Conservation (phyloP, 192 early-diverging fungal genomes). For the Funneliformis geosporum region DNA sequence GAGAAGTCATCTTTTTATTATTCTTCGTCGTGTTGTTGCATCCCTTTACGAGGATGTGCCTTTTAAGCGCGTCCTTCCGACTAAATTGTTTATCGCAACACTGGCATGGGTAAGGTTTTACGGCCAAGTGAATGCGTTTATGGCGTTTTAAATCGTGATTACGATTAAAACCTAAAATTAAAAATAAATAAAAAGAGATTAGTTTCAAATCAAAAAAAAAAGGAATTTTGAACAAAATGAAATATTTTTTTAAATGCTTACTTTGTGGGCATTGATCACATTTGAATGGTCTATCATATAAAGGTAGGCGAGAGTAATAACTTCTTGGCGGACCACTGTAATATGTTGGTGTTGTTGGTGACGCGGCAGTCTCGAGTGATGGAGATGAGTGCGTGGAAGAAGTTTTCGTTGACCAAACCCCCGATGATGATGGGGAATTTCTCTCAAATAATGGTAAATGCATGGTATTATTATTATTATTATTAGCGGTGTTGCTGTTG, state of each 20-base stretch:
- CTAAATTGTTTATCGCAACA: slow-evolving; percentile 72
- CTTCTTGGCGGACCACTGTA: slow-evolving; percentile 30
- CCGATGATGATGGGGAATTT: background rate
- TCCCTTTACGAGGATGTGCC: slow-evolving; percentile 67
- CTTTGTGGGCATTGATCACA: slow-evolving; percentile 34
- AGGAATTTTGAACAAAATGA: slow-evolving; percentile 6
- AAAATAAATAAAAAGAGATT: slow-evolving; percentile 48
- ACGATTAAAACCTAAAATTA: slow-evolving; percentile 52
- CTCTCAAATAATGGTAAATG: background rate
- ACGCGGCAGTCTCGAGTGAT: background rate
- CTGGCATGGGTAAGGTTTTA: slow-evolving; percentile 68
- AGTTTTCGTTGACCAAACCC: background rate
- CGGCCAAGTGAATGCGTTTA: slow-evolving; percentile 67
- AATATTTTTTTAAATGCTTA: background rate
- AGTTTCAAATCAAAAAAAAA: slow-evolving; percentile 28
- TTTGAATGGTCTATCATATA: slow-evolving; percentile 31
- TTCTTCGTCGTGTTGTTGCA: slow-evolving; percentile 33
- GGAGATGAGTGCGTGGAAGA: background rate
- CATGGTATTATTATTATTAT: slow-evolving; percentile 6
- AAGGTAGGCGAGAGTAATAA: slow-evolving; percentile 26
- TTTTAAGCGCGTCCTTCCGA: slow-evolving; percentile 70
- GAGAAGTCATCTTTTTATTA: background rate
- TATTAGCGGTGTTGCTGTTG: background rate
- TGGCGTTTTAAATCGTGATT: slow-evolving; percentile 75
- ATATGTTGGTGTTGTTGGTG: slow-evolving; percentile 11